phyloP scores from a whole-genome alignment of 2,329 filamentous ascomycete genomes.

The Aureobasidium sp. region DNA sequence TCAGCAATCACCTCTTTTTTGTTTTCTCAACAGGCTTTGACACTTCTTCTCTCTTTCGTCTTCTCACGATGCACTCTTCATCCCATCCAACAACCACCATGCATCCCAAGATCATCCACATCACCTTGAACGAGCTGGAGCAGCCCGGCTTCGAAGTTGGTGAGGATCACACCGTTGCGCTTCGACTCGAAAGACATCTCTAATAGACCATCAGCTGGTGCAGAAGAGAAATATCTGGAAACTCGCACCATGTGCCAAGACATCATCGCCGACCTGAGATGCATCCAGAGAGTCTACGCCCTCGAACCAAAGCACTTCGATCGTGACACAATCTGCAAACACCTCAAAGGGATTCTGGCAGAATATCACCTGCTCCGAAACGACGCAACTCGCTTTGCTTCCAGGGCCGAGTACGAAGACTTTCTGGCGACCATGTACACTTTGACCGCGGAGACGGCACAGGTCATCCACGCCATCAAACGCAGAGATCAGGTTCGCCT shows the following conservation, averaged over 20 bases:
- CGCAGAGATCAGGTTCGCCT: not conserved
- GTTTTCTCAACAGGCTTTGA: not conserved
- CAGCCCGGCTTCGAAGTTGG: not conserved
- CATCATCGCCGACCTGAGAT: not conserved
- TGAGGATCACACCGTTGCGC: not conserved
- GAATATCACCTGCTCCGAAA: not conserved
- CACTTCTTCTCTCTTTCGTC: not conserved
- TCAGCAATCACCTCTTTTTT: not conserved
- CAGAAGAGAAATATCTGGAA: not conserved
- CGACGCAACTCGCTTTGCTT: not conserved
- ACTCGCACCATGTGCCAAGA: not conserved
- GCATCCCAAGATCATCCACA: not conserved
- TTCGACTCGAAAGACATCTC: not conserved
- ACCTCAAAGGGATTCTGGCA: not conserved
- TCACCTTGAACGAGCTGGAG: not conserved
- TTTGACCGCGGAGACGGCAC: not conserved
- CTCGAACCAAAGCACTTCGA: slow-evolving; percentile 1
- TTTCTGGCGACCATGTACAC: not conserved
- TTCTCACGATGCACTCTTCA: not conserved
- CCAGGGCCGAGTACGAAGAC: not conserved
- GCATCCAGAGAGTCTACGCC: not conserved
- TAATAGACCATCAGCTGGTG: not conserved
- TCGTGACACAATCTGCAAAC: not conserved
- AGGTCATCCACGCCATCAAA: not conserved
- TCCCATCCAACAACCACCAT: not conserved